phyloP scores from a whole-genome alignment of 352 stramenopile genomes.

The Aphanomyces astaci region DNA sequence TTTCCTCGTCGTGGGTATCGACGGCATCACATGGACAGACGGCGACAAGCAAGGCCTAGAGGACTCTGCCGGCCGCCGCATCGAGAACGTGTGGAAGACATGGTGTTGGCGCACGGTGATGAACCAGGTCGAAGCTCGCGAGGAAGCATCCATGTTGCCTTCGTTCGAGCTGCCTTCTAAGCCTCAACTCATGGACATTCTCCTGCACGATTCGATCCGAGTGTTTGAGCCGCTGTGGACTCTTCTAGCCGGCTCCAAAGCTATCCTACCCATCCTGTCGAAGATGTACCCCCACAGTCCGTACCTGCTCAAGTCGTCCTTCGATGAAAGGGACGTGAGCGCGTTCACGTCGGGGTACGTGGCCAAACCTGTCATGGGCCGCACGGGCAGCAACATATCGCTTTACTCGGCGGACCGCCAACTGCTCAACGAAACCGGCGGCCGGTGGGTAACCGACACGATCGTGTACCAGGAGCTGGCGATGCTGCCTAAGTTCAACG shows the following conservation, averaged over 20 bases:
- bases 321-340: slow-evolving; percentile 16
- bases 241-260: slow-evolving; percentile 18
- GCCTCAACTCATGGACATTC: slow-evolving; percentile 19
- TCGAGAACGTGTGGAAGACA: slow-evolving; percentile 22
- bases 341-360: background rate
- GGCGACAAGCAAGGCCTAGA: background rate
- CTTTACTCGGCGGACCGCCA: slow-evolving; percentile 6
- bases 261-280: slow-evolving; percentile 18
- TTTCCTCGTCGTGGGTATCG: slow-evolving; percentile 10
- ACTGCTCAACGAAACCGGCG: slow-evolving; percentile 19
- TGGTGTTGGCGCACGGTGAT: slow-evolving; percentile 23
- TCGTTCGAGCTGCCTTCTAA: background rate
- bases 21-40: slow-evolving; percentile 10
- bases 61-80: background rate
- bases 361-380: slow-evolving; percentile 22
- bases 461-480: slow-evolving; percentile 23
- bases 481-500: slow-evolving; percentile 16
- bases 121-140: slow-evolving; percentile 18
- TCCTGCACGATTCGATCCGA: slow-evolving; percentile 11
- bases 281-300: slow-evolving; percentile 9
- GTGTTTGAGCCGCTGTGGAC: slow-evolving; percentile 23
- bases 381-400: slow-evolving; percentile 22
- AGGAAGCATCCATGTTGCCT: background rate
- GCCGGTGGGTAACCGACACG: slow-evolving; percentile 20
- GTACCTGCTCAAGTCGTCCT: slow-evolving; percentile 20